phyloP scores from a whole-genome alignment of 768 basidiomycete species.

The Cystofilobasidium ferigula region DNA sequence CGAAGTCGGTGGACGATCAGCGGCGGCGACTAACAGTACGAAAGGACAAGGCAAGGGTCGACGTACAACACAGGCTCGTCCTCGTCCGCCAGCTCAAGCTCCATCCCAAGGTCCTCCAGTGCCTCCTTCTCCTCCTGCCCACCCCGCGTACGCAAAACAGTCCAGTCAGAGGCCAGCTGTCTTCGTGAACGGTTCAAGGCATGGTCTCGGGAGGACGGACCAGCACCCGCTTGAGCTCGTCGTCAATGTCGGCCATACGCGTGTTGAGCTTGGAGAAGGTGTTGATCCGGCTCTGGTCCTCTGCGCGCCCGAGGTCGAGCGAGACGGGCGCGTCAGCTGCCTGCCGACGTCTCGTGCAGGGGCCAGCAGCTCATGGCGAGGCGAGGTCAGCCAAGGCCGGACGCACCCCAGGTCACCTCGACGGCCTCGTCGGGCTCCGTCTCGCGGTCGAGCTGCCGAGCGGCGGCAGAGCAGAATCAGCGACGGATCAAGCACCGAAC shows the following conservation, averaged over 20 bases:
- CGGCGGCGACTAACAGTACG: too few species aligned
- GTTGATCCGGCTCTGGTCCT: constrained; percentile 82
- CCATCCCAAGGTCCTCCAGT: constrained; percentile 73
- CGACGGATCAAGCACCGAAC: too few species aligned
- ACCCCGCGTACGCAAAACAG: not conserved
- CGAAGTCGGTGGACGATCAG: too few species aligned
- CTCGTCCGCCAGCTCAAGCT: constrained; percentile 81
- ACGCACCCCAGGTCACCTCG: constrained; percentile 26
- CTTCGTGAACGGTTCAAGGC: not conserved
- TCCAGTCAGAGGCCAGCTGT: too few species aligned
- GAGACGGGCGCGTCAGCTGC: too few species aligned
- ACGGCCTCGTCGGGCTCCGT: constrained; percentile 19
- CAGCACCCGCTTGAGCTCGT: constrained; percentile 39
- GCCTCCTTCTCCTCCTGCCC: constrained; percentile 88
- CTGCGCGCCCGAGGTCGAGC: too few species aligned
- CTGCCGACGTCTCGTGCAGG: too few species aligned
- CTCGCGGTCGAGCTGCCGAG: constrained; percentile 17
- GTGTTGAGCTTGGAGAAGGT: constrained; percentile 83
- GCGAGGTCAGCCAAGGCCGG: not conserved
- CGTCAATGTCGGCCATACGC: constrained; percentile 59
- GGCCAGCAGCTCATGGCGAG: too few species aligned
- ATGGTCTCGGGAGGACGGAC: not conserved
- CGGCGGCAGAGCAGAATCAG: not conserved
- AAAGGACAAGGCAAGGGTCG: too few species aligned
- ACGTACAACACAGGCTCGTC: constrained; percentile 65